phyloP scores from a whole-genome alignment of 2,329 filamentous ascomycete species.

The Zasmidium citrigriseum region DNA sequence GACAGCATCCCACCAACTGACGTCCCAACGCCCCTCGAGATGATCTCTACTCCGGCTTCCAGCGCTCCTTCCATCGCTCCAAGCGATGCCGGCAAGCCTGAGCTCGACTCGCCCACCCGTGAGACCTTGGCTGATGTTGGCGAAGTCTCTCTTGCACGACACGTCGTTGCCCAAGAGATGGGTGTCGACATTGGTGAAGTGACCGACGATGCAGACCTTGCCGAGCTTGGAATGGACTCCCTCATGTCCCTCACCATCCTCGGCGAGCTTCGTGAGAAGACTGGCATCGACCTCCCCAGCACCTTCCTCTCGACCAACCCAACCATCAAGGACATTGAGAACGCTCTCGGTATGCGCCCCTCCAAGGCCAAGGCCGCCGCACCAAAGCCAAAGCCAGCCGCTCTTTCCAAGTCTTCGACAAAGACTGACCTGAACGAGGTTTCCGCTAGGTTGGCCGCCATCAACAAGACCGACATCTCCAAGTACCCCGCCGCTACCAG shows the following conservation, averaged over 20 bases:
- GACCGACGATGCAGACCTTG: slow-evolving; percentile 60
- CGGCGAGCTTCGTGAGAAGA: slow-evolving; percentile 53
- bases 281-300: slow-evolving; percentile 51
- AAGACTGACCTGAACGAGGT: slow-evolving; percentile 49
- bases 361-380: slow-evolving; percentile 33
- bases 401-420: slow-evolving; percentile 17
- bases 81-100: slow-evolving; percentile 44
- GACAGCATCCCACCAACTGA: slow-evolving; percentile 45
- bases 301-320: slow-evolving; percentile 62
- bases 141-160: slow-evolving; percentile 48
- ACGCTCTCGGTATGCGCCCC: slow-evolving; percentile 59
- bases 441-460: slow-evolving; percentile 45
- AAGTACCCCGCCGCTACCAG: slow-evolving; percentile 52
- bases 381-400: slow-evolving; percentile 27
- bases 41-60: slow-evolving; percentile 50
- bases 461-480: slow-evolving; percentile 44
- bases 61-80: slow-evolving; percentile 46
- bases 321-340: slow-evolving; percentile 66
- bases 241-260: slow-evolving; percentile 56
- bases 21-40: slow-evolving; percentile 45
- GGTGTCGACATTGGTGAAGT: slow-evolving; percentile 63
- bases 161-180: slow-evolving; percentile 59
- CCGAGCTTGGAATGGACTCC: slow-evolving; percentile 59
- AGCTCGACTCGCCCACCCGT: slow-evolving; percentile 35
- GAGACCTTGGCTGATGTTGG: slow-evolving; percentile 38